Evolutionary conservation across 2,329 filamentous ascomycete species (phyloP).

Genomic region (Ambrosiella beaveri): DNA sequence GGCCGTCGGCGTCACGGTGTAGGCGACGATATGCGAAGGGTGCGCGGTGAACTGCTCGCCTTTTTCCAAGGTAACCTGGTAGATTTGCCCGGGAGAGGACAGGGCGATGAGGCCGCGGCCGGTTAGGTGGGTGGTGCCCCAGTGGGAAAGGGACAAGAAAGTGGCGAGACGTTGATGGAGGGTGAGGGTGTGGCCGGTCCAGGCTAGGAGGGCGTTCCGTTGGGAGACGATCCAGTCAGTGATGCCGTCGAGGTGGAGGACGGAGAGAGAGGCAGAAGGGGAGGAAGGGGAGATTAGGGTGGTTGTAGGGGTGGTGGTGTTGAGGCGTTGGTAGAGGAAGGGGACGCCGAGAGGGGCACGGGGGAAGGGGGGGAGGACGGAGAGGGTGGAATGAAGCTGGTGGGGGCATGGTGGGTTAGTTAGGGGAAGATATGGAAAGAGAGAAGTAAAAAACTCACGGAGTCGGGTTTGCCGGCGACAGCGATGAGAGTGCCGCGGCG

Average conservation of each 20-base stretch:
- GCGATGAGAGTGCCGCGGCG: conserved; percentile 80
- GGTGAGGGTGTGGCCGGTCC: conserved; percentile 77
- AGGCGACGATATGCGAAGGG: conserved; percentile 81
- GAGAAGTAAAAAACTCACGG: conserved; percentile 35
- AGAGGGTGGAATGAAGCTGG: conserved; percentile 75
- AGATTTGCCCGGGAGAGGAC: conserved; percentile 73
- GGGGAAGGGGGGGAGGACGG: conserved; percentile 66
- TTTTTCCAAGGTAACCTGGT: conserved; percentile 61
- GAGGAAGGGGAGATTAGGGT: conserved; percentile 80
- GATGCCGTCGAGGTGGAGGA: conserved; percentile 80
- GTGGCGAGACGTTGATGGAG: conserved; percentile 61
- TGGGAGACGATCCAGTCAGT: conserved; percentile 92
- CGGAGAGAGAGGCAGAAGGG: conserved; percentile 67
- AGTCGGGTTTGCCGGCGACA: conserved; percentile 76
- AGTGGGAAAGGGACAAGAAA: conserved; percentile 62
- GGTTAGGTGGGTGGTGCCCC: conserved; percentile 79
- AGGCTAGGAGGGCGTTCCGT: conserved; percentile 75
- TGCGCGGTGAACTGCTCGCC: conserved; percentile 86
- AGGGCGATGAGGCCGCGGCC: conserved; percentile 76
- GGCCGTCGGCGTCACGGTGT: conserved; percentile 55
- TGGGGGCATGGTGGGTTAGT: background rate
- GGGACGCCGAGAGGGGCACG: conserved; percentile 71
- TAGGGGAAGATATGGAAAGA: background rate
- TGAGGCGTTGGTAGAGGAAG: conserved; percentile 85
- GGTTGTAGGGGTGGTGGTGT: conserved; percentile 73